Percentiles rank a stretch among this genome's conserved stretches.
These are phyloP conservation scores for Tolypocladium album DNA, from an alignment of 2,329 filamentous ascomycete genomes.

Conservation along the genomic window DNA sequence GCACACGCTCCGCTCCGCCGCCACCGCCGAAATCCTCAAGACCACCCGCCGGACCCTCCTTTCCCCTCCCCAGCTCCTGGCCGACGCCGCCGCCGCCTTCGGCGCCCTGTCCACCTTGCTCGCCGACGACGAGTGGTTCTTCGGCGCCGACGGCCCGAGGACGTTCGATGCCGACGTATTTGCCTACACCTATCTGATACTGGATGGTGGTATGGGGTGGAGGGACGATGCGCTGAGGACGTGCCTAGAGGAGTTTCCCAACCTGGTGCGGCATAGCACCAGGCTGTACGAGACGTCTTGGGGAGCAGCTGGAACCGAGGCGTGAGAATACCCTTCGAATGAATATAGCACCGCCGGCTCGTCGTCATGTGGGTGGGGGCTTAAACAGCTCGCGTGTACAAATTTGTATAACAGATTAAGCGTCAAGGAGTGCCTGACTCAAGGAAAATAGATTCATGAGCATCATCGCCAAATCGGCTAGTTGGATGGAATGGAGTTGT, in stretches of 20 bases:
- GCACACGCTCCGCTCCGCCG: conserved; percentile 60
- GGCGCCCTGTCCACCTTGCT: conserved; percentile 33
- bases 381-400: neutral
- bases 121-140: conserved; percentile 35
- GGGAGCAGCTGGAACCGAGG: conserved; percentile 2
- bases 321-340: neutral
- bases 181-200: conserved; percentile 73
- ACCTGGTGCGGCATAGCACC: conserved; percentile 42
- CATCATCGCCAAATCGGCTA: neutral
- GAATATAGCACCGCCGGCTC: neutral
- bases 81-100: conserved; percentile 33
- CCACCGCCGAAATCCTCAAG: conserved; percentile 63
- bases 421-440: neutral
- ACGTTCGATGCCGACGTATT: conserved; percentile 86
- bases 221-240: conserved; percentile 47
- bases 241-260: conserved; percentile 44
- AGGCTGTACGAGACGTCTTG: conserved; percentile 23
- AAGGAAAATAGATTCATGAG: neutral
- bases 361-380: neutral
- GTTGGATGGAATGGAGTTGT: neutral
- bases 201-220: conserved; percentile 57
- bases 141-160: conserved; percentile 42
- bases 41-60: conserved; percentile 31
- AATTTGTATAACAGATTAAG: neutral
- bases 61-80: conserved; percentile 26